phyloP scores from a whole-genome alignment of 176 grass and related monocot species.

The bread wheat (Triticum aestivum) region DNA sequence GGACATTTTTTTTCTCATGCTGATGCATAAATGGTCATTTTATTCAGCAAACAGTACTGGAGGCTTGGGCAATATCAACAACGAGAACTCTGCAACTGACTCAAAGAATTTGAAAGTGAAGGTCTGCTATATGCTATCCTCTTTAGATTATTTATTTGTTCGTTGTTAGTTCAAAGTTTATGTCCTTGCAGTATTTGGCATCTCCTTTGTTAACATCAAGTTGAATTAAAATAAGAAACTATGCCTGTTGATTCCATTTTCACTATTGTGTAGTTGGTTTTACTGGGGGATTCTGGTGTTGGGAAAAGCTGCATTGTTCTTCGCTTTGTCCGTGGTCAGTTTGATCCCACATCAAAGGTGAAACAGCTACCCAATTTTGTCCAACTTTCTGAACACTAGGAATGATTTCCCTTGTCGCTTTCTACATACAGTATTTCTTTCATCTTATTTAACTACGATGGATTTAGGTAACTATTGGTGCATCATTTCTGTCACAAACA shows the following conservation, averaged over 20 bases:
- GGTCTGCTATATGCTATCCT: conserved; percentile 34
- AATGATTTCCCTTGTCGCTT: neutral
- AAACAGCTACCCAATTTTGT: neutral
- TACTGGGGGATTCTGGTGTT: conserved; percentile 82
- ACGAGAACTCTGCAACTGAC: conserved; percentile 43
- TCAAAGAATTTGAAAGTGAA: conserved; percentile 73
- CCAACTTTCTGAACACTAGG: neutral
- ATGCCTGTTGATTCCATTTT: neutral
- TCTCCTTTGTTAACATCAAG: conserved; percentile 19
- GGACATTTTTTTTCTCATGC: neutral
- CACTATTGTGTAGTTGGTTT: conserved; percentile 58
- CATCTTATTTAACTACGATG: neutral
- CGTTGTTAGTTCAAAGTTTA: neutral
- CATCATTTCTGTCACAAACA: conserved; percentile 87
- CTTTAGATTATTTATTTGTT: neutral
- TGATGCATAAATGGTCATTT: neutral
- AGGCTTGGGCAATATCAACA: conserved; percentile 45
- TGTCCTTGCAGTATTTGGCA: neutral
- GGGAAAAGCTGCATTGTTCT: conserved; percentile 94
- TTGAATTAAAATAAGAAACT: neutral
- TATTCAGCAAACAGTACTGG: conserved; percentile 56
- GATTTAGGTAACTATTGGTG: conserved; percentile 74
- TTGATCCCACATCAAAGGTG: conserved; percentile 85
- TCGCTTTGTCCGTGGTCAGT: conserved; percentile 88
- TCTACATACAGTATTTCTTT: neutral